A percentile compares a stretch with the other conserved stretches of the same genome.
Conservation (phyloP, 768 basidiomycete species). For the Lentinula lateritia region DNA sequence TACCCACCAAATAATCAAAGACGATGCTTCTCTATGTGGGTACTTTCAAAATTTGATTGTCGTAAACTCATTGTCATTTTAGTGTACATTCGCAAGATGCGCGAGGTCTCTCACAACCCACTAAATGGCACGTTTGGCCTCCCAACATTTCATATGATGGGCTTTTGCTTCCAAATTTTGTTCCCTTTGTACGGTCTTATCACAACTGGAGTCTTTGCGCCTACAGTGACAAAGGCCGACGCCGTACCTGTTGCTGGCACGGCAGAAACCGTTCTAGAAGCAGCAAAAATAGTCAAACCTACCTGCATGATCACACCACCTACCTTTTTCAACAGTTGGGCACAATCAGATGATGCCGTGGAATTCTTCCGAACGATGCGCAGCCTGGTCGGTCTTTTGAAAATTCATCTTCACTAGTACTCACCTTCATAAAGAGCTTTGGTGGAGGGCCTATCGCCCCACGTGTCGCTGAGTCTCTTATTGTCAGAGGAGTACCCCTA, state of each 20-base stretch:
- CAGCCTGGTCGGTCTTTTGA: constrained; percentile 14
- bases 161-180: constrained; percentile 13
- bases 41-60: background rate
- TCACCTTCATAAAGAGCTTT: background rate
- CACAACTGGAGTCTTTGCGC: constrained; percentile 20
- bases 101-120: background rate
- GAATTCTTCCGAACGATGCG: constrained; percentile 11
- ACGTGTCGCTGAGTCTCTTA: background rate
- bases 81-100: background rate
- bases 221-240: constrained; percentile 7
- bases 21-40: constrained; percentile 19
- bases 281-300: constrained; percentile 9
- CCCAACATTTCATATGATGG: constrained; percentile 18
- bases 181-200: constrained; percentile 10
- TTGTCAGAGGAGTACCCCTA: background rate
- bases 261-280: constrained; percentile 16
- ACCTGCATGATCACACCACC: constrained; percentile 14
- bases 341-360: constrained; percentile 12
- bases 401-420: background rate
- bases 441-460: constrained; percentile 7
- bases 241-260: constrained; percentile 17
- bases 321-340: constrained; percentile 19
- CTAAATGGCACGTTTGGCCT: constrained; percentile 10
- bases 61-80: no score
- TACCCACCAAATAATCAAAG: constrained; percentile 12